A percentile compares a stretch with the other conserved stretches of the same genome.
Conservation (phyloP, 2,329 filamentous ascomycete genomes). For the Xylariales sp. region DNA sequence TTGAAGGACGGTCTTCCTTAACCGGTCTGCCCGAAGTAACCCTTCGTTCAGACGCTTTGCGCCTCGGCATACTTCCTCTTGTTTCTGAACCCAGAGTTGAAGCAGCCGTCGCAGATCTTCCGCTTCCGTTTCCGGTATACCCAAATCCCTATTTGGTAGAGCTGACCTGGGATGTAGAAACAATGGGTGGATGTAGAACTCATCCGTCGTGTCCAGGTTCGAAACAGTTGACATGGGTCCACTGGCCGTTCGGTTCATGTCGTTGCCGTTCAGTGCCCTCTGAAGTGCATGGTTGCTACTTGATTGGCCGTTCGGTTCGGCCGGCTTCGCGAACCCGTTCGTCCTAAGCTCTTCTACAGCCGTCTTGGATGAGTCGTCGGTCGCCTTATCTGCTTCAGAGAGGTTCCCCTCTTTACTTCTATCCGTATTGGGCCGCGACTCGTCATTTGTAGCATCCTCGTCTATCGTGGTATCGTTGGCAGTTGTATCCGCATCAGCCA, state of each 20-base stretch:
- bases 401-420: background rate
- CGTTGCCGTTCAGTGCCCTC: slow-evolving; percentile 13
- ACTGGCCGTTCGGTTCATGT: slow-evolving; percentile 15
- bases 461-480: slow-evolving; percentile 15
- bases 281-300: slow-evolving; percentile 2
- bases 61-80: slow-evolving; percentile 75
- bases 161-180: slow-evolving; percentile 62
- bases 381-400: background rate
- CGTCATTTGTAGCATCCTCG: slow-evolving; percentile 17
- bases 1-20: slow-evolving; percentile 65
- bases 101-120: slow-evolving; percentile 72
- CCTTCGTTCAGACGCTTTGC: slow-evolving; percentile 64
- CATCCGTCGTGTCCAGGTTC: slow-evolving; percentile 35
- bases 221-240: slow-evolving; percentile 29
- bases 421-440: slow-evolving; percentile 10
- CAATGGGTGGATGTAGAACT: slow-evolving; percentile 66
- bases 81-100: slow-evolving; percentile 76
- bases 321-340: background rate
- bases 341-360: background rate
- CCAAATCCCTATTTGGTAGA: slow-evolving; percentile 64
- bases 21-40: slow-evolving; percentile 66
- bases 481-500: slow-evolving; percentile 24
- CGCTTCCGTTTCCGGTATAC: slow-evolving; percentile 68
- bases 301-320: slow-evolving; percentile 1
- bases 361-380: background rate